Evolutionary conservation across 1,284 basidiomycete genomes (phyloP).

Genomic region (Marasmius oreades): DNA sequence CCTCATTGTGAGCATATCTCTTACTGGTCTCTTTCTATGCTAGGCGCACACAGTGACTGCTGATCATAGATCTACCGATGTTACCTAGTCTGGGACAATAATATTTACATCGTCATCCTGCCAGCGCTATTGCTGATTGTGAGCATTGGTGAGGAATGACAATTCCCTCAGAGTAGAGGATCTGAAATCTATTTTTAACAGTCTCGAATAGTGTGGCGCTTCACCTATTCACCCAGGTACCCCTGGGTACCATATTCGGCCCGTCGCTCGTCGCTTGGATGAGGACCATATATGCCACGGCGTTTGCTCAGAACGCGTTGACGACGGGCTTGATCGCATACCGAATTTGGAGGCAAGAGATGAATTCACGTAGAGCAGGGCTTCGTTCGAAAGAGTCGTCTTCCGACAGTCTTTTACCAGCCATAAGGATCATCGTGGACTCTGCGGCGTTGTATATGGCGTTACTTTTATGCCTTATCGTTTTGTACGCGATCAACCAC

Average conservation of each 20-base stretch:
- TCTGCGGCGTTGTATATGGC: constrained; percentile 27
- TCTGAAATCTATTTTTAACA: constrained; percentile 5
- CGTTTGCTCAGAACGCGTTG: constrained; percentile 27
- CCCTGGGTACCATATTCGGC: constrained; percentile 22
- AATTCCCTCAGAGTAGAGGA: not conserved
- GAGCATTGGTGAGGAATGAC: constrained; percentile 21
- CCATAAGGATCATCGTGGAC: constrained; percentile 28
- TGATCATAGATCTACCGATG: constrained; percentile 27
- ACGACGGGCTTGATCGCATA: constrained; percentile 29
- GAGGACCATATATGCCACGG: constrained; percentile 27
- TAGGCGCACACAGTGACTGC: no score
- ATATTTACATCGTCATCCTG: constrained; percentile 20
- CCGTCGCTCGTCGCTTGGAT: constrained; percentile 24
- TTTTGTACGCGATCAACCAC: constrained; percentile 22
- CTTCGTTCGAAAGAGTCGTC: constrained; percentile 4
- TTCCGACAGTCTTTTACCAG: constrained; percentile 20
- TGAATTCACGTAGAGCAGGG: constrained; percentile 11
- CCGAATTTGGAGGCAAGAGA: constrained; percentile 26
- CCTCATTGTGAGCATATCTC: constrained; percentile 22
- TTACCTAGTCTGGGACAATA: constrained; percentile 26
- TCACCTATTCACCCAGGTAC: constrained; percentile 20
- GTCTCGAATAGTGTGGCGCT: constrained; percentile 23
- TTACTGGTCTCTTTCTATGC: no score
- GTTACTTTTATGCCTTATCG: constrained; percentile 24
- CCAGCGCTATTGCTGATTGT: constrained; percentile 21